Conservation (phyloP, 495 filamentous ascomycete species). For the Lasiosphaeria ovina region DNA sequence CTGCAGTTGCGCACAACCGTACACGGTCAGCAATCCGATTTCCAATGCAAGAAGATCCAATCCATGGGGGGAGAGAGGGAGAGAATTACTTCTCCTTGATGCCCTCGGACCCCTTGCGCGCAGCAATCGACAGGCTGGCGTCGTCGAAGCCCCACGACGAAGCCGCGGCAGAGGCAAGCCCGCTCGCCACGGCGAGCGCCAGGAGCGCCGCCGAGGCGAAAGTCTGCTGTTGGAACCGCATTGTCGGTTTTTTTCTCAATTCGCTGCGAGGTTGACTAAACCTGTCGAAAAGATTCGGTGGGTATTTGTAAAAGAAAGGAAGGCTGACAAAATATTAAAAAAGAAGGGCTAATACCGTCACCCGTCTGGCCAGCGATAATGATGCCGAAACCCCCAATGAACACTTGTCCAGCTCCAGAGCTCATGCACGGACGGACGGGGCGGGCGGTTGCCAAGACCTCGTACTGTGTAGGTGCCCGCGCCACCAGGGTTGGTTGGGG, state of each 20-base stretch:
- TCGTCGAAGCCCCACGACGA: conserved; percentile 84
- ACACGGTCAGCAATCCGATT: too few relatives aligned
- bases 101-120: conserved; percentile 63
- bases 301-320: too few relatives aligned
- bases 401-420: conserved; percentile 34
- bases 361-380: too few relatives aligned
- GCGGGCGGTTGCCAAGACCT: conserved; percentile 14
- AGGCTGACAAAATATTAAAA: too few relatives aligned
- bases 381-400: conserved; percentile 25
- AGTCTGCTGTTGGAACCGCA: conserved; percentile 49
- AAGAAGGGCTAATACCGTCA: too few relatives aligned
- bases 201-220: conserved; percentile 47
- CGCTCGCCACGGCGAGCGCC: conserved; percentile 40
- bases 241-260: conserved; percentile 27
- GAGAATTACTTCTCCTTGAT: conserved; percentile 70
- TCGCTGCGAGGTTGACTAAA: too few relatives aligned
- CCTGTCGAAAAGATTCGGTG: too few relatives aligned
- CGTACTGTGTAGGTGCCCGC: conserved; percentile 11
- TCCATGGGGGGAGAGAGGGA: background rate
- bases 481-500: background rate
- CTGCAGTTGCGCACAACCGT: conserved; percentile 38
- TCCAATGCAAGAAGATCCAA: too few relatives aligned
- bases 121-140: conserved; percentile 72
- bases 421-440: conserved; percentile 12
- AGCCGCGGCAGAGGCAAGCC: conserved; percentile 52